phyloP scores from a whole-genome alignment of 768 basidiomycete species.

The Lentinula boryana region DNA sequence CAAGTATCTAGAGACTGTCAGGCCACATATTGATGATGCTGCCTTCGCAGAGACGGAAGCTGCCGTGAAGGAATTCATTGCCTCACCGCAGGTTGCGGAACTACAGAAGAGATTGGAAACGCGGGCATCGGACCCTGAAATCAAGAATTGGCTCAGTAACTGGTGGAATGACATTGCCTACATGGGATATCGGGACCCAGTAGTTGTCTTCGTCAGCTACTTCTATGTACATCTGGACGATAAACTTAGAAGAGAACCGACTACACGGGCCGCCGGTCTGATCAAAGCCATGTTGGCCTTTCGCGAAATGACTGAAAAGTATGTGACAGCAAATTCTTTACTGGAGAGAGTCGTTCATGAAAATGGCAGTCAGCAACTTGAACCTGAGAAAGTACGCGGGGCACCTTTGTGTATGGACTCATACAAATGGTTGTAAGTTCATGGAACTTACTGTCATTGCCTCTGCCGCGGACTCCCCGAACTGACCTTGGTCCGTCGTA shows the following conservation, averaged over 20 bases:
- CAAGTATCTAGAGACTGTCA: conserved; percentile 85
- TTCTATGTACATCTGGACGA: conserved; percentile 88
- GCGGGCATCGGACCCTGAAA: conserved; percentile 55
- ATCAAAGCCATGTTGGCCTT: conserved; percentile 85
- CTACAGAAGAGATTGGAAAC: conserved; percentile 76
- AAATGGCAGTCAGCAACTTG: conserved; percentile 55
- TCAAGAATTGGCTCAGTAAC: conserved; percentile 84
- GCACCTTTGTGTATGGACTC: conserved; percentile 84
- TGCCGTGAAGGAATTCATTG: conserved; percentile 61
- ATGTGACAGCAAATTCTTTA: conserved; percentile 15
- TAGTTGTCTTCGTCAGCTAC: conserved; percentile 91
- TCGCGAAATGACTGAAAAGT: conserved; percentile 79
- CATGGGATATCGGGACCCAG: conserved; percentile 84
- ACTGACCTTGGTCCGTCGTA: conserved; percentile 17
- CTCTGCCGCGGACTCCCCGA: not conserved
- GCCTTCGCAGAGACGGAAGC: conserved; percentile 55
- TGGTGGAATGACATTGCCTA: conserved; percentile 98
- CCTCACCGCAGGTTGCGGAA: conserved; percentile 59
- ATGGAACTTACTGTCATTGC: not conserved
- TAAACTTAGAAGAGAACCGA: conserved; percentile 43
- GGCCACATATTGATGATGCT: conserved; percentile 64
- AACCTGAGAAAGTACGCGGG: conserved; percentile 80
- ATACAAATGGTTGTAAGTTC: conserved; percentile 85
- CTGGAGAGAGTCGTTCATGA: not conserved
- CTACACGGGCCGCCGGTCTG: conserved; percentile 73